These are phyloP conservation scores for Rhododendron williamsianum DNA, from an alignment of 148 eudicot genomes.

Conservation along the genomic window DNA sequence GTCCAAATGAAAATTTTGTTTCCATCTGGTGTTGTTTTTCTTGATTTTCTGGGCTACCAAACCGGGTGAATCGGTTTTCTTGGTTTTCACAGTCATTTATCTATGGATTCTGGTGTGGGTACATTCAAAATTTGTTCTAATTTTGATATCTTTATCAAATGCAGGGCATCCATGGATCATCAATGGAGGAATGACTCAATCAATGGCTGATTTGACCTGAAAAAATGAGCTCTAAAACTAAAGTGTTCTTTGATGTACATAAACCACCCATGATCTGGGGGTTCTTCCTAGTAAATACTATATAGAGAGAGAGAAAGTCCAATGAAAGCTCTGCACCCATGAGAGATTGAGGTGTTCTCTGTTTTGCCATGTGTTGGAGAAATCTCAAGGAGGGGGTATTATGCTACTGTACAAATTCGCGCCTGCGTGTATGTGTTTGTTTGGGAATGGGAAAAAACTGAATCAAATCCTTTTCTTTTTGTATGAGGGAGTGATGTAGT, in stretches of 20 bases:
- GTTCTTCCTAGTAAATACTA: neutral
- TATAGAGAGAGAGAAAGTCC: neutral
- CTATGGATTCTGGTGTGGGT: neutral
- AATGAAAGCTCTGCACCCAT: constrained; percentile 6
- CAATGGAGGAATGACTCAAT: constrained; percentile 42
- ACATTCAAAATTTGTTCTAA: neutral
- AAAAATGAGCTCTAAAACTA: neutral
- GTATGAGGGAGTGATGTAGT: neutral
- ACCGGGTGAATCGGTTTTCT: neutral
- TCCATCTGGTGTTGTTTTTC: neutral
- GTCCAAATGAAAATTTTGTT: too few relatives aligned
- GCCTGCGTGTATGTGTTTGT: neutral
- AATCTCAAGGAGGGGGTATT: neutral
- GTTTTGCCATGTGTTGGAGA: neutral
- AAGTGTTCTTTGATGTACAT: neutral
- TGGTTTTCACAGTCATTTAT: neutral
- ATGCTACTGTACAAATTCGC: neutral
- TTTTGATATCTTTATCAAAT: neutral
- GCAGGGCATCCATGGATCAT: constrained; percentile 86
- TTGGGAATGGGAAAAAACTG: too few relatives aligned
- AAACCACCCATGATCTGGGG: neutral
- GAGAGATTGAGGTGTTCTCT: neutral
- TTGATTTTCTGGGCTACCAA: neutral
- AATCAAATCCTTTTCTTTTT: constrained; percentile 9
- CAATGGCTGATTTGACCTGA: constrained; percentile 28